Conservation (phyloP, 331 rosid genomes). For the Acacia concinna region DNA sequence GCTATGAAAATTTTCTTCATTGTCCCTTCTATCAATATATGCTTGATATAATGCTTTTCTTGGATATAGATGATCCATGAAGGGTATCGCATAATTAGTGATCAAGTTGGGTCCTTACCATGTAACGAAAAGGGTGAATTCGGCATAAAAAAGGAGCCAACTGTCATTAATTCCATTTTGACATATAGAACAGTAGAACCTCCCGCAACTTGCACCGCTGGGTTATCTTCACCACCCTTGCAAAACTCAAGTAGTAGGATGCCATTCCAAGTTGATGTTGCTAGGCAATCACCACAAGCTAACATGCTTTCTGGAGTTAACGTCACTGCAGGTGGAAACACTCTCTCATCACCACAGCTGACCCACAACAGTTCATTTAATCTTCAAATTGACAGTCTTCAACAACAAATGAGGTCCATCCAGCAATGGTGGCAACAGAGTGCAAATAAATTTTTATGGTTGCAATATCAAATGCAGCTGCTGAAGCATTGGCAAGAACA, state of each 20-base stretch:
- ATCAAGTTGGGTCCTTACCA: conserved; percentile 9
- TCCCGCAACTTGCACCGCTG: conserved; percentile 16
- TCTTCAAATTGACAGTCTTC: conserved; percentile 17
- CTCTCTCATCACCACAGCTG: neutral
- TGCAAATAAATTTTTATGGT: neutral
- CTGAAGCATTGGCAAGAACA: conserved; percentile 17
- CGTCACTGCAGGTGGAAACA: conserved; percentile 2
- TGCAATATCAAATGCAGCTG: conserved; percentile 21
- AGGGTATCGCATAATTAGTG: conserved; percentile 34
- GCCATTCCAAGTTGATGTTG: neutral
- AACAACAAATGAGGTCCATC: conserved; percentile 20
- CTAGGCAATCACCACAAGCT: neutral
- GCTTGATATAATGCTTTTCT: neutral
- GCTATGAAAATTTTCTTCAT: conserved; percentile 12
- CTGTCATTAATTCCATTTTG: neutral
- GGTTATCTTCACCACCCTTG: conserved; percentile 3
- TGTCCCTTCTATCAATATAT: neutral
- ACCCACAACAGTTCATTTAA: neutral
- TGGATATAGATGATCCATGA: conserved; percentile 36
- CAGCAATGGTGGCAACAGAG: conserved; percentile 13
- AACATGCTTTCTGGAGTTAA: conserved; percentile 14
- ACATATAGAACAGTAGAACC: neutral
- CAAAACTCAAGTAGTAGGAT: conserved; percentile 2
- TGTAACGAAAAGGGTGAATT: conserved; percentile 12
- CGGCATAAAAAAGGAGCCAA: neutral